These are phyloP conservation scores for Leucosporidium creatinivorum DNA, from an alignment of 768 basidiomycete species.

Conservation along the genomic window DNA sequence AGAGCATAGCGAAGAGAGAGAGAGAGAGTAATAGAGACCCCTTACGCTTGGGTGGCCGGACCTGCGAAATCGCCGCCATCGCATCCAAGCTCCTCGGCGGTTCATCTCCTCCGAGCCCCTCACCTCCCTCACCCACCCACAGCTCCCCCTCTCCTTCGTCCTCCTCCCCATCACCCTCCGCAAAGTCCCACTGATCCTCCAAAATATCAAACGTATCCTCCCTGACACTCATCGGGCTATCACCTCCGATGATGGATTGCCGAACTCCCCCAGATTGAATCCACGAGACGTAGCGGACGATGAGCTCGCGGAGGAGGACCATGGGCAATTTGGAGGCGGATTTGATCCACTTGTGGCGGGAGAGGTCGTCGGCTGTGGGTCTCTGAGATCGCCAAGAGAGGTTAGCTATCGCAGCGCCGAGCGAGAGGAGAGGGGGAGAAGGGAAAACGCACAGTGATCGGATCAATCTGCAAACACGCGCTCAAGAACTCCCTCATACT, in stretches of 20 bases:
- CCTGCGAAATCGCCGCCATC: conserved; percentile 17
- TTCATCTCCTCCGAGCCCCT: conserved; percentile 25
- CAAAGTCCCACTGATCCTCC: conserved; percentile 36
- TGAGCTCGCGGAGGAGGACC: conserved; percentile 67
- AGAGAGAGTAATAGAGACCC: conserved; percentile 31
- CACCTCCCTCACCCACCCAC: neutral
- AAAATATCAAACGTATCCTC: conserved; percentile 28
- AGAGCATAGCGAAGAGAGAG: neutral
- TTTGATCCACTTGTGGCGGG: conserved; percentile 80
- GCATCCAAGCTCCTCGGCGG: conserved; percentile 35
- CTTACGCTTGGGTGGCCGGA: conserved; percentile 17
- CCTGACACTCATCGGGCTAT: neutral
- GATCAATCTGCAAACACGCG: conserved; percentile 70
- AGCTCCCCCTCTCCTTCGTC: conserved; percentile 36
- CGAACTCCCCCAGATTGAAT: conserved; percentile 59
- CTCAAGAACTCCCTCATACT: conserved; percentile 84
- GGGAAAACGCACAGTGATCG: conserved; percentile 57
- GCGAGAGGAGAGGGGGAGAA: neutral
- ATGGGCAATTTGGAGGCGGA: conserved; percentile 59
- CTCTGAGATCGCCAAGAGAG: conserved; percentile 50
- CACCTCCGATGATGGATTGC: conserved; percentile 61
- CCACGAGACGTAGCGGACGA: conserved; percentile 70
- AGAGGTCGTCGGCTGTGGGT: conserved; percentile 77
- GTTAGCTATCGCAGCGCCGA: neutral
- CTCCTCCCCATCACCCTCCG: conserved; percentile 1